Conservation (phyloP, 2,329 filamentous ascomycete species). For the Exophiala mesophila region DNA sequence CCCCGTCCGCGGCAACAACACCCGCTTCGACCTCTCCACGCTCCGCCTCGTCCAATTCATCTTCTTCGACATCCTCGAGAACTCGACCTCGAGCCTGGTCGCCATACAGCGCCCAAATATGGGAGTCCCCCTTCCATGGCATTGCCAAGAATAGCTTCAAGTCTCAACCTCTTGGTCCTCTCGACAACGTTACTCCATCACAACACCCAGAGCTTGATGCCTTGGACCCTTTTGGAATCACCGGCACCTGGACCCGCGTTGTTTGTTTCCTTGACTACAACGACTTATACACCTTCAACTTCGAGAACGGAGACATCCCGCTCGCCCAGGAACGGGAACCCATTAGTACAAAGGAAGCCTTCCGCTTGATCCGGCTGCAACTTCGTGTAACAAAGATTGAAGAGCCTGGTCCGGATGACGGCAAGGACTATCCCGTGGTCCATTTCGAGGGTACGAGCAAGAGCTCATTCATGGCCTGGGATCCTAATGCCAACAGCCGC, state of each 20-base stretch:
- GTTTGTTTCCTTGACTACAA: slow-evolving; percentile 57
- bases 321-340: slow-evolving; percentile 46
- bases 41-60: slow-evolving; percentile 5
- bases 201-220: slow-evolving; percentile 38
- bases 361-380: slow-evolving; percentile 65
- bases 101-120: slow-evolving; percentile 21
- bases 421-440: slow-evolving; percentile 52
- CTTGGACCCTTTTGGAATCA: slow-evolving; percentile 65
- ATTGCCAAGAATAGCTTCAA: slow-evolving; percentile 25
- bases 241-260: slow-evolving; percentile 67
- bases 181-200: slow-evolving; percentile 18
- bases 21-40: slow-evolving; percentile 4
- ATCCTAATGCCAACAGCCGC: slow-evolving; percentile 63
- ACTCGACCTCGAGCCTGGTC: slow-evolving; percentile 1
- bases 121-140: slow-evolving; percentile 26
- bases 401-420: slow-evolving; percentile 54
- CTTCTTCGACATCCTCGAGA: slow-evolving; percentile 2
- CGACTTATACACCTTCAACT: slow-evolving; percentile 70
- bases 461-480: slow-evolving; percentile 59
- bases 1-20: neutral
- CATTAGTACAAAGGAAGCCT: slow-evolving; percentile 61
- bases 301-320: slow-evolving; percentile 43
- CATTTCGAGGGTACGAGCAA: slow-evolving; percentile 61
- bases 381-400: slow-evolving; percentile 59
- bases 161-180: slow-evolving; percentile 6